Evolutionary conservation across 1,284 basidiomycete species (phyloP), one percentile per base, ranked within the genome.

Genomic region (Exobasidium rhododendri): DNA sequence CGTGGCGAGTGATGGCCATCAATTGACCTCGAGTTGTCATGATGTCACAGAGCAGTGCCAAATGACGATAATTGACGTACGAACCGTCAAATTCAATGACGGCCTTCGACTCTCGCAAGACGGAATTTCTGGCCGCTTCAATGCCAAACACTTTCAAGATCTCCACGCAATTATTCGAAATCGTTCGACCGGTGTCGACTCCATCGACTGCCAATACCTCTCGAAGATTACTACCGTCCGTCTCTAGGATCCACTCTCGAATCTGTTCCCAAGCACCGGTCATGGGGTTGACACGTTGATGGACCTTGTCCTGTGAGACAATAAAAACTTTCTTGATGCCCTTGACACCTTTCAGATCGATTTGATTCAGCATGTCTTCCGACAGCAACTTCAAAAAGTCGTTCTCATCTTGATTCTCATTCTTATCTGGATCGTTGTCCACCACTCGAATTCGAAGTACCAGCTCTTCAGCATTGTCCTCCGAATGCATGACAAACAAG

Each of bases 31-130:
- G 90, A 75, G 94, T 92, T 13, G 94, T 98, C 96, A 99, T 99
- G 56, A 99, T 85, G 80, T 99, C 96, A 81, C 92, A 94, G 26
- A 99, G 86, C 20, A 99, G 83, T 0, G 93, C 91, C 60, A 98
- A 84, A 81, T 99, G 96, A 59, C 96, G 89, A 82, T 97, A 98
- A 82, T 99, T 98, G 83, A 99, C 94, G 78, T 97, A 97, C 20
- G 94, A 97, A 85, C 94, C 96, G 80, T 97, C 96, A 82, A 97
- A 97, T 82, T 97, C 93, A 82, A 99, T 96, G 78, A 97, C 94
- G 32, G 67, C 68, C 26, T 76, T 73, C 63, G 97, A 82, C 81
- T 99, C 96, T 82, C 86, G 90, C 84, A 96, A 88, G 71, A 99
- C 88, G 13, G 93, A 92, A 44, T 87, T 91, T 13, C 96, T 89